A percentile compares a stretch with the other conserved stretches of the same genome.
Evolutionary conservation across 176 grass and related monocot species (phyloP).

Genomic region (Poa pratensis): DNA sequence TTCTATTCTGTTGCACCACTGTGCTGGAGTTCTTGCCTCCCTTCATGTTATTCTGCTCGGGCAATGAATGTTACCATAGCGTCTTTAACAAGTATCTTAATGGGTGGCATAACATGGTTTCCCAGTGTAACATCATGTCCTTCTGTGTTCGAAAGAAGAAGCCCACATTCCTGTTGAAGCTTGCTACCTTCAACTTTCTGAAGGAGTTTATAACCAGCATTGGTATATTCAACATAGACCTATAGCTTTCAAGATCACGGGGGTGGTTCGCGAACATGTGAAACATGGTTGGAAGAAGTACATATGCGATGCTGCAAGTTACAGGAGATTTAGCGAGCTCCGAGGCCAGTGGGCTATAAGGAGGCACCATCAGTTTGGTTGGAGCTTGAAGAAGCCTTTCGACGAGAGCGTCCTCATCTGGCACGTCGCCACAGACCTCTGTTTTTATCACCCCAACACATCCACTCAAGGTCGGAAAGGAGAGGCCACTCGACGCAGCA

Average conservation of each 20-base stretch:
- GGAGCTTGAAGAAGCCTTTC: not conserved
- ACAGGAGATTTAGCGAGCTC: not conserved
- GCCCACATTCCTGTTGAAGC: not conserved
- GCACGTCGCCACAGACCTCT: not conserved
- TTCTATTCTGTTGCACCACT: not conserved
- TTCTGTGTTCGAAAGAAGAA: not conserved
- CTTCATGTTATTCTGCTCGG: accelerated
- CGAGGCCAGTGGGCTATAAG: not conserved
- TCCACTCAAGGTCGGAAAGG: not conserved
- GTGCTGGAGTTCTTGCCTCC: not conserved
- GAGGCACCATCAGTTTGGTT: not conserved
- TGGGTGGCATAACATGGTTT: not conserved
- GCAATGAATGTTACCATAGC: not conserved
- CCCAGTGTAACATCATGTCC: not conserved
- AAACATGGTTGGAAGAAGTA: not conserved
- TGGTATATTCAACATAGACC: not conserved
- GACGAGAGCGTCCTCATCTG: not conserved
- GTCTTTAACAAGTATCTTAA: accelerated
- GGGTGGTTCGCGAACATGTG: not conserved
- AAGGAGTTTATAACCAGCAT: not conserved
- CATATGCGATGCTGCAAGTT: not conserved
- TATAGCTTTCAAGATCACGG: not conserved
- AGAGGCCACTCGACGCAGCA: not conserved
- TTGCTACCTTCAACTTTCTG: not conserved
- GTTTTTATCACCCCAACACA: slow-evolving; percentile 2